Evolutionary conservation across 192 early-diverging fungal species (phyloP).

Genomic region (Linnemannia elongata): DNA sequence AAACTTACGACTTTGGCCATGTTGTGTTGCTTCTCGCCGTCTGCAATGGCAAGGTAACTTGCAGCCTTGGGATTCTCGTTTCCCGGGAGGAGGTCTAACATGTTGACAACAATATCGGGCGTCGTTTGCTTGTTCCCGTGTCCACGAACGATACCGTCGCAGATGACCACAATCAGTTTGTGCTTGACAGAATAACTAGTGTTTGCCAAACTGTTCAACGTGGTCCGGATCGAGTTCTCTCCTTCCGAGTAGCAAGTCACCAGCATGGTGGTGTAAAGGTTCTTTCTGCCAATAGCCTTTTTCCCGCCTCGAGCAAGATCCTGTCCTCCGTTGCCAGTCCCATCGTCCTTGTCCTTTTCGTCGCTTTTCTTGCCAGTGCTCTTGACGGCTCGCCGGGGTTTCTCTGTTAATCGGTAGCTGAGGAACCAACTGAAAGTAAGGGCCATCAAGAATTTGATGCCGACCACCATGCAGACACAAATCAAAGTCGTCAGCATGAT

Average conservation of each 20-base stretch:
- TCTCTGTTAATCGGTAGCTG: slow-evolving; percentile 52
- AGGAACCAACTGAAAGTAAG: slow-evolving; percentile 61
- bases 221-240: slow-evolving; percentile 81
- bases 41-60: slow-evolving; percentile 83
- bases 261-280: slow-evolving; percentile 80
- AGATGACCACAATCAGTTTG: slow-evolving; percentile 88
- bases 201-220: slow-evolving; percentile 87
- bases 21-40: slow-evolving; percentile 86
- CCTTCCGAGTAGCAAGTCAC: slow-evolving; percentile 97
- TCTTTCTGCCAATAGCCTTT: slow-evolving; percentile 36
- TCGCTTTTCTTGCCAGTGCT: background rate
- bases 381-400: slow-evolving; percentile 22
- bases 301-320: slow-evolving; percentile 39
- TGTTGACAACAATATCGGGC: slow-evolving; percentile 83
- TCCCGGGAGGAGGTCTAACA: slow-evolving; percentile 78
- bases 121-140: slow-evolving; percentile 80
- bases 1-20: slow-evolving; percentile 80
- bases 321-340: slow-evolving; percentile 18
- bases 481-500: slow-evolving; percentile 55
- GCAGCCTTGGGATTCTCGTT: slow-evolving; percentile 81
- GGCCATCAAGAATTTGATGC: slow-evolving; percentile 58
- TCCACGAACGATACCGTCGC: slow-evolving; percentile 93
- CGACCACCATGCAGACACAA: slow-evolving; percentile 50
- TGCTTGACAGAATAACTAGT: slow-evolving; percentile 88
- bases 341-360: slow-evolving; percentile 26